Evolutionary conservation across 2,329 filamentous ascomycete species (phyloP).

Genomic region (Botryotinia narcissicola): DNA sequence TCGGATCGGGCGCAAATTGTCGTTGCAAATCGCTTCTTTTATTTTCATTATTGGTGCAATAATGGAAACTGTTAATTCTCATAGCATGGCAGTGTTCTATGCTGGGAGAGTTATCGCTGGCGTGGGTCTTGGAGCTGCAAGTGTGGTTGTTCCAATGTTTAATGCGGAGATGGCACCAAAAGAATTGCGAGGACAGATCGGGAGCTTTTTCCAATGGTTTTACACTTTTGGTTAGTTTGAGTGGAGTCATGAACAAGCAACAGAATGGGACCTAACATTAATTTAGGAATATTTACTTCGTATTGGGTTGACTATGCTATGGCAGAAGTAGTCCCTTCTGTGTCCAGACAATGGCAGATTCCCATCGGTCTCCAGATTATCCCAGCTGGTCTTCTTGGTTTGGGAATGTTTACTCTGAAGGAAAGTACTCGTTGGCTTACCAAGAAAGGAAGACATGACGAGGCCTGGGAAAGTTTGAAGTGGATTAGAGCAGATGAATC

Average conservation of each 20-base stretch:
- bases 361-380: not conserved
- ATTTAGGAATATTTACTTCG: constrained; percentile 24
- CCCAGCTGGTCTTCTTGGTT: not conserved
- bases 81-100: constrained; percentile 42
- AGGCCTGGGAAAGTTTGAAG: not conserved
- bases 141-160: constrained; percentile 45
- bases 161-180: constrained; percentile 46
- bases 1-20: not conserved
- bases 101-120: constrained; percentile 48
- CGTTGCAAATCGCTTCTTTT: not conserved
- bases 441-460: not conserved
- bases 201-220: constrained; percentile 41
- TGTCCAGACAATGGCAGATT: not conserved
- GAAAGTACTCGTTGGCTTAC: not conserved
- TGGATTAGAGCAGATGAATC: not conserved
- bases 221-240: constrained; percentile 40
- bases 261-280: not conserved
- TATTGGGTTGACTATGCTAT: constrained; percentile 36
- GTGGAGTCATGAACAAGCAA: no score
- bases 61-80: constrained; percentile 48
- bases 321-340: not conserved
- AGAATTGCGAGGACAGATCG: constrained; percentile 40
- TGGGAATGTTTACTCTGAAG: not conserved
- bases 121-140: constrained; percentile 47
- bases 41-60: constrained; percentile 39